Base-by-base conservation (phyloP, 2,329 filamentous ascomycete species). In the Coleophoma crateriformis region DNA sequence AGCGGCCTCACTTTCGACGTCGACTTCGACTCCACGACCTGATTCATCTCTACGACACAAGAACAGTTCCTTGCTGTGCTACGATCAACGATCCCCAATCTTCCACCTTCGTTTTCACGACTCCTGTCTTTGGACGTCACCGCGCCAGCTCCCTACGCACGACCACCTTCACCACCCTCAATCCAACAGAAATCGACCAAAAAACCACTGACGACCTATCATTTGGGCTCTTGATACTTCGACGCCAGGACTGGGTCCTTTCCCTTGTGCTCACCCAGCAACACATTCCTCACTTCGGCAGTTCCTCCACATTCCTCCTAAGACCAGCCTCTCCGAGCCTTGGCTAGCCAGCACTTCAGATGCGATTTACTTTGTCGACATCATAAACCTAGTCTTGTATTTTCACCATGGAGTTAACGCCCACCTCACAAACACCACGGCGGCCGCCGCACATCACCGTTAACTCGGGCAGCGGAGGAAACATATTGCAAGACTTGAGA, bases 361-460 rank as follows among this genome's bases (percentile, higher is more conserved):
- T 56, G 56, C 53, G 48, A 56, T 42, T 40, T 33, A 37, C 38
- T 15, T 35, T 48, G 49, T 47, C 37, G 38, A 50, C 42, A 52
- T 35, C 41, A 41, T 54, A 51, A 46, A 37, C 50, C 17, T n/a
- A 41, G 12, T 27, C 33, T 27, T 15, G 45, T 47, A 48, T 38
- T 35, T 41, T 45, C 46, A 48, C 15, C 33, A 61, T 60, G 56
- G 48, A 51, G 33, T 51, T 54, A 20, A 47, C 53, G 35, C 47
- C 45, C 12, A 49, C 40, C 2, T 38, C 46, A 11, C 15, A 47
- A 37, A 39, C 40, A 47, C 55, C 58, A 19, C 47, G 46, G 42
- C 56, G 57, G 39, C 70, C 76, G 54, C 81, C 81, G 56, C 82
- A 85, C 56, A 79, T 86, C 51, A 79, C 80, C 50, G 73, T 86